These are phyloP conservation scores for Claviceps digitariae DNA, from an alignment of 2,329 filamentous ascomycete genomes.

Conservation along the genomic window DNA sequence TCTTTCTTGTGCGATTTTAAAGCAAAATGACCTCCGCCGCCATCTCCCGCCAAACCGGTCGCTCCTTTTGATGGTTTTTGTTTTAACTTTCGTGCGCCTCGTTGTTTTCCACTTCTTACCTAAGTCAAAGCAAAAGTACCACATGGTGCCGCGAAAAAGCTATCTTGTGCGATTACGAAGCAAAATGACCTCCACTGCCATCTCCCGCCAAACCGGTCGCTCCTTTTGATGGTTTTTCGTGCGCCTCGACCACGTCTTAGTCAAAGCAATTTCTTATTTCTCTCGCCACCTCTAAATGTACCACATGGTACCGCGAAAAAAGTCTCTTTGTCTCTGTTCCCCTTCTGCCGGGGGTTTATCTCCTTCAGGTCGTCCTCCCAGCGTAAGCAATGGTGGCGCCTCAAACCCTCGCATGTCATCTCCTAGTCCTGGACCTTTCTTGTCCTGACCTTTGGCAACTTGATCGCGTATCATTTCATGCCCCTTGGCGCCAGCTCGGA, in stretches of 20 bases:
- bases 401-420: constrained; percentile 11
- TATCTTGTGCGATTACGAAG: constrained; percentile 1
- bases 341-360: constrained; percentile 12
- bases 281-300: constrained; percentile 19
- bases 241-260: too few relatives aligned
- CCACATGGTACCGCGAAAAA: constrained; percentile 30
- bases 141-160: constrained; percentile 28
- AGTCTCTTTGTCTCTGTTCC: constrained; percentile 20
- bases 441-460: constrained; percentile 23
- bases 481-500: constrained; percentile 29
- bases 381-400: constrained; percentile 17
- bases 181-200: constrained; percentile 21
- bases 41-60: constrained; percentile 22
- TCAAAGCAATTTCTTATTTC: background rate
- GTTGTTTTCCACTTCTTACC: too few relatives aligned
- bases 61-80: constrained; percentile 20
- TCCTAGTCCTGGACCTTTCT: constrained; percentile 6
- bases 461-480: constrained; percentile 25
- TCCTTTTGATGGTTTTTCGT: constrained; percentile 13
- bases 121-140: constrained; percentile 17
- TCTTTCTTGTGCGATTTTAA: background rate
- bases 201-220: constrained; percentile 21
- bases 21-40: constrained; percentile 19
- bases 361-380: constrained; percentile 15
- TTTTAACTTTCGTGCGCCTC: too few relatives aligned